Evolutionary conservation across 352 stramenopile genomes (phyloP).

Genomic region (Pythium catenulatum): DNA sequence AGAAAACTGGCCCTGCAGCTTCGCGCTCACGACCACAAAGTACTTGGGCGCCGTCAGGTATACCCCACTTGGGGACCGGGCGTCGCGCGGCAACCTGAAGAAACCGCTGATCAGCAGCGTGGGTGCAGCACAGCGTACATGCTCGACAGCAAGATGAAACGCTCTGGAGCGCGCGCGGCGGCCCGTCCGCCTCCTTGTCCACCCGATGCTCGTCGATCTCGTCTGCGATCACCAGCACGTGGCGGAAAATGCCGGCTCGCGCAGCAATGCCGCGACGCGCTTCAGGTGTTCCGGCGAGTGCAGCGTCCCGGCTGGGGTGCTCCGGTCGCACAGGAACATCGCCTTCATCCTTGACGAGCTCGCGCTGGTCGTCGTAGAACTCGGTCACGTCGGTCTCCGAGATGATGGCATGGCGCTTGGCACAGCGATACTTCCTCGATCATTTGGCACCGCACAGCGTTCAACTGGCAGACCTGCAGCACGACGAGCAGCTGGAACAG

Average conservation of each 20-base stretch:
- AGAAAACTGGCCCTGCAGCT: constrained; percentile 97
- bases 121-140: constrained; percentile 95
- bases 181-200: constrained; percentile 89
- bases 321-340: too few relatives aligned
- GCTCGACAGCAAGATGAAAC: constrained; percentile 81
- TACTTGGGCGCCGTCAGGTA: constrained; percentile 92
- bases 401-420: constrained; percentile 84
- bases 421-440: constrained; percentile 90
- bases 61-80: constrained; percentile 97
- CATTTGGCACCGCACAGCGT: constrained; percentile 90
- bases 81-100: constrained; percentile 98
- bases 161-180: constrained; percentile 78
- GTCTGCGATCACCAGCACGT: constrained; percentile 92
- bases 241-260: constrained; percentile 60
- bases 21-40: constrained; percentile 93
- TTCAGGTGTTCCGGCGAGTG: constrained; percentile 58
- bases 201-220: constrained; percentile 96
- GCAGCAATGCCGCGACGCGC: constrained; percentile 59
- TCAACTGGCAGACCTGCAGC: constrained; percentile 91
- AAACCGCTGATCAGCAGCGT: constrained; percentile 98
- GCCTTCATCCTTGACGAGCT: constrained; percentile 95
- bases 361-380: constrained; percentile 91
- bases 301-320: too few relatives aligned
- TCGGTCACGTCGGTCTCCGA: constrained; percentile 93
- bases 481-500: constrained; percentile 91